Base-by-base conservation (phyloP, 2,329 filamentous ascomycete species). In the Penicillium sp. region DNA sequence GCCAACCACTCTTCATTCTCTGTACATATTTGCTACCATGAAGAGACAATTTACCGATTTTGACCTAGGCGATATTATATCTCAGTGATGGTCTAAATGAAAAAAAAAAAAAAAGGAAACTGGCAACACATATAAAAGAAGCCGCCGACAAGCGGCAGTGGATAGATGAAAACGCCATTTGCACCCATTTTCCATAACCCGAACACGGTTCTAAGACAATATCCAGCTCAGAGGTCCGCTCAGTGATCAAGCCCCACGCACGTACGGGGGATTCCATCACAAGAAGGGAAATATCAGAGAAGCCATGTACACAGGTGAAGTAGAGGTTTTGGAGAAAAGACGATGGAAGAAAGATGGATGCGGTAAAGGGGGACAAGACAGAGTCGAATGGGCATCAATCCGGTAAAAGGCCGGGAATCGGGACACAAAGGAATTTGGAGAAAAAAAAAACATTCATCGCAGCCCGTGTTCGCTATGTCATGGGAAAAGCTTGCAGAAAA, bases 111-210 rank as follows among this genome's bases (percentile, higher is more conserved):
- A 61, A 40, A 58, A 62, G 54, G 65, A 65, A 33, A 33, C 54
- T 69, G 65, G 69, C 70, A 72, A 71, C 64, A 70, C 65, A 68
- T 68, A 61, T 61, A 68, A 63, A 65, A 68, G 62, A 66, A 60
- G 64, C 64, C 69, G 70, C 70, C 72, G 66, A 74, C 68, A 69
- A 68, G 43, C 59, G 49, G 67, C 64, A 59, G 65, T 68, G 70
- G 69, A 71, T 64, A 62, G 62, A 75, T 69, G 67, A 66, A 73
- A 78, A 78, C 76, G 76, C 76, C 76, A 73, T 75, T 74, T 73
- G 68, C 75, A 76, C 73, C 75, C 68, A 69, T 77, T 79, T 78
- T 76, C 75, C 75, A 74, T 71, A 48, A 75, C 73, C 76, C 75
- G 71, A 76, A 75, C 74, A 76, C 70, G 74, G 70, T 76, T 78